These are phyloP conservation scores for Peronospora belbahrii DNA, from an alignment of 352 stramenopile genomes.

Conservation along the genomic window DNA sequence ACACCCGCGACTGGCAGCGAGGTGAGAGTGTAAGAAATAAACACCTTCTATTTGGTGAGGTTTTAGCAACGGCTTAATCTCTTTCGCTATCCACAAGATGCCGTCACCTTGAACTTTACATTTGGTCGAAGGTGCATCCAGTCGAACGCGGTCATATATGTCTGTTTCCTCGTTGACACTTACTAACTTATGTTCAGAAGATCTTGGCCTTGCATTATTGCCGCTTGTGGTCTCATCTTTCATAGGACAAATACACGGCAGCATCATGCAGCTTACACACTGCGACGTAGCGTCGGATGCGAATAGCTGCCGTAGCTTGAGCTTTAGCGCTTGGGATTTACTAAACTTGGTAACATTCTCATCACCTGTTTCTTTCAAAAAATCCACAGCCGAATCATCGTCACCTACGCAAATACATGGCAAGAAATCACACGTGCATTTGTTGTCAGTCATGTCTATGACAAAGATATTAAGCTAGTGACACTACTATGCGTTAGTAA, in stretches of 20 bases:
- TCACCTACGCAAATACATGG: slow-evolving; percentile 62
- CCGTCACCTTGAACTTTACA: not conserved
- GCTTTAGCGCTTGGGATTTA: slow-evolving; percentile 4
- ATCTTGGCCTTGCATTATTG: slow-evolving; percentile 30
- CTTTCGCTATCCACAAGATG: slow-evolving; percentile 57
- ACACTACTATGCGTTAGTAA: too few species aligned
- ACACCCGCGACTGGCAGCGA: slow-evolving; percentile 51
- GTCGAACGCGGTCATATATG: slow-evolving; percentile 46
- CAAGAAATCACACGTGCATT: slow-evolving; percentile 55
- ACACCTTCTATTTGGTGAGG: slow-evolving; percentile 73
- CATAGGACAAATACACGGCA: slow-evolving; percentile 68
- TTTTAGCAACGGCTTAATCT: slow-evolving; percentile 72
- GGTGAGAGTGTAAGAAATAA: slow-evolving; percentile 55
- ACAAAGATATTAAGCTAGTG: too few species aligned
- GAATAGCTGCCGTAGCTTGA: slow-evolving; percentile 48
- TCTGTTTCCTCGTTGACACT: slow-evolving; percentile 32
- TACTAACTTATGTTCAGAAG: slow-evolving; percentile 13
- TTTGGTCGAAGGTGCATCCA: slow-evolving; percentile 11
- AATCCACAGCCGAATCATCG: slow-evolving; percentile 27
- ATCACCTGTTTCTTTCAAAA: not conserved
- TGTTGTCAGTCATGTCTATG: slow-evolving; percentile 4
- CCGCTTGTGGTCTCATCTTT: slow-evolving; percentile 49
- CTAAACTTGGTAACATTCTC: not conserved
- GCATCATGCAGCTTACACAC: slow-evolving; percentile 67
- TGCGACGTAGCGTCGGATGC: slow-evolving; percentile 44